These are phyloP conservation scores for Penicillium taxi DNA, from an alignment of 495 filamentous ascomycete genomes.

Conservation along the genomic window DNA sequence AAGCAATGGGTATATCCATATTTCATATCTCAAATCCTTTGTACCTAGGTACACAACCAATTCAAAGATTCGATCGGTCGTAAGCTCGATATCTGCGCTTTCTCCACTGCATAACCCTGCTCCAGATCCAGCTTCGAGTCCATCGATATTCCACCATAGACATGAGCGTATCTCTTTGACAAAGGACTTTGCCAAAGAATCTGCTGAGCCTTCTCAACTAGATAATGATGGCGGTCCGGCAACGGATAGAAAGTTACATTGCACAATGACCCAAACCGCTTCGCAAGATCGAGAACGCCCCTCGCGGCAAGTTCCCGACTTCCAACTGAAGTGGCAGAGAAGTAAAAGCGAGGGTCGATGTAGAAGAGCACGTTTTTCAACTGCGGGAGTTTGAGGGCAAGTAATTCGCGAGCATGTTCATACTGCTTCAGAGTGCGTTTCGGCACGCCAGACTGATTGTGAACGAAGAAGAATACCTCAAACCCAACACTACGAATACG, in stretches of 20 bases:
- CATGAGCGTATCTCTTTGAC: too few relatives aligned
- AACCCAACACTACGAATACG: conserved; percentile 36
- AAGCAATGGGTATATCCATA: too few relatives aligned
- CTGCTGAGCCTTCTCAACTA: conserved; percentile 22
- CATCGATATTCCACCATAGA: too few relatives aligned
- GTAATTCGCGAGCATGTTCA: conserved; percentile 18
- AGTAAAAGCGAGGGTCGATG: conserved; percentile 34
- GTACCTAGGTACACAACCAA: too few relatives aligned
- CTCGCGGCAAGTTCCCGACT: conserved; percentile 24
- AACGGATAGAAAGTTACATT: conserved; percentile 27
- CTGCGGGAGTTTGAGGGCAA: conserved; percentile 20
- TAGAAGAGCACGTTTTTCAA: conserved; percentile 27
- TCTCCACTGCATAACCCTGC: too few relatives aligned
- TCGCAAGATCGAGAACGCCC: conserved; percentile 28
- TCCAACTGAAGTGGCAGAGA: conserved; percentile 21
- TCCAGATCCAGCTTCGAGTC: too few relatives aligned
- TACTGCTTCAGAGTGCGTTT: conserved; percentile 32
- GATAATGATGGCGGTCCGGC: conserved; percentile 18
- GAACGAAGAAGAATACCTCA: conserved; percentile 37
- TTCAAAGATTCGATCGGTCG: too few relatives aligned
- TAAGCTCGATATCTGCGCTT: too few relatives aligned
- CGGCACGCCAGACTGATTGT: conserved; percentile 27
- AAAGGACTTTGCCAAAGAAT: conserved; percentile 15
- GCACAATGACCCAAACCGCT: conserved; percentile 19
- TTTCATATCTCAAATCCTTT: too few relatives aligned